Percentiles rank a stretch among this genome's conserved stretches.
phyloP scores from a whole-genome alignment of 495 filamentous ascomycete genomes.

The Pyronema domesticum region DNA sequence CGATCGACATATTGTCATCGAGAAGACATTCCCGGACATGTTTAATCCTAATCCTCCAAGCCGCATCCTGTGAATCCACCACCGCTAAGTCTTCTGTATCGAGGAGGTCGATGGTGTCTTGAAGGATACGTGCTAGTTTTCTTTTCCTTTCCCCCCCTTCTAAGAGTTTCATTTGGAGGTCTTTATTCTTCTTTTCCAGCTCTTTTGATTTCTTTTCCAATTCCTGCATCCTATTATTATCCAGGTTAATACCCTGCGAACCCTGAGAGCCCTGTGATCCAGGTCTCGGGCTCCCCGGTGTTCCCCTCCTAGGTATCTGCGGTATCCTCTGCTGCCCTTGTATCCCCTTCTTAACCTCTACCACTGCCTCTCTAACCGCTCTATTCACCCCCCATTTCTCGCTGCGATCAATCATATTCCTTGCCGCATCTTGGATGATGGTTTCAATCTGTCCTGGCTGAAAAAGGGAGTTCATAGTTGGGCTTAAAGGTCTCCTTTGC shows the following conservation, averaged over 20 bases:
- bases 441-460: constrained; percentile 44
- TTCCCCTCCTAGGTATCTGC: constrained; percentile 2
- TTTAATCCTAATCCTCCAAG: constrained; percentile 4
- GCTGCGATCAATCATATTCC: constrained; percentile 60
- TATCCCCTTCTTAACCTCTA: constrained; percentile 59
- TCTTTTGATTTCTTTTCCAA: constrained; percentile 8
- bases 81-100: constrained; percentile 7
- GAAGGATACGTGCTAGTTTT: constrained; percentile 53
- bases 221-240: background rate
- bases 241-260: background rate
- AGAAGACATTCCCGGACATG: constrained; percentile 17
- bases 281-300: too few species aligned
- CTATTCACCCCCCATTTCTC: constrained; percentile 81
- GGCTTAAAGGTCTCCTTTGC: constrained; percentile 12
- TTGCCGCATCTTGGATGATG: constrained; percentile 70
- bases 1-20: constrained; percentile 1
- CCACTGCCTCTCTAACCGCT: constrained; percentile 75
- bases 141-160: constrained; percentile 51
- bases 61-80: constrained; percentile 3
- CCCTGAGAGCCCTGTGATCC: constrained; percentile 2
- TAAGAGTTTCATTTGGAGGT: constrained; percentile 27
- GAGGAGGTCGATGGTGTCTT: constrained; percentile 51
- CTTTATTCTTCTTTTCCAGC: constrained; percentile 13
- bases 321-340: constrained; percentile 34
- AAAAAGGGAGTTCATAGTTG: constrained; percentile 32